Base-by-base conservation (phyloP, 78 protist genomes). In the Dictyostelium brefeldianum region DNA sequence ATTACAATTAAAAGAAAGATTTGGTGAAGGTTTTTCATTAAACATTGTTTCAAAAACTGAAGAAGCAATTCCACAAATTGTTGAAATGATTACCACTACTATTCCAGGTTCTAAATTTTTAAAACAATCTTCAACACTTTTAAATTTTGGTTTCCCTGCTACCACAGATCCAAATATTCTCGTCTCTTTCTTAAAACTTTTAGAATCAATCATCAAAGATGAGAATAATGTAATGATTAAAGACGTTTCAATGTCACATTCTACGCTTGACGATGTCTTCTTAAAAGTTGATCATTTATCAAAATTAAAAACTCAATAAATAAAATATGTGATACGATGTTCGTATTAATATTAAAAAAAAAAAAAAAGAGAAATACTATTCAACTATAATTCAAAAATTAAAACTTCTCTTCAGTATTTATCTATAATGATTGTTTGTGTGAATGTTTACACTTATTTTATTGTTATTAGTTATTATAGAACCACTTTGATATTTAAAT, bases 11-110 rank as follows among this genome's bases (percentile, higher is more conserved):
- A 98, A 98, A 91, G 48, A 22, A 15, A 36, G 65, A 46, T 97
- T 89, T 85, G 99, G 99, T 10, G 95, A 80, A 6, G 99, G 99
- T 36, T 98, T 97, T 82, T 67, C 93, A 1, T 31, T 87, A n/a
- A 87, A 77, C 65, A 57, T 87, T 17, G 56, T 87, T 1, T 84
- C 84, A 1, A 74, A 64, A 43, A n/a, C 69, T 12, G 70, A 25
- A n/a, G 93, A 87, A 51, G 27, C 48, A 1, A 12, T 77, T 5
- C 67, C 67, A 29, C 57, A 50, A 15, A 20, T 87, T 0, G 41
- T 75, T 18, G 59, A 31, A 27, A 15, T 87, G 17, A 51, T 87
- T 46, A 20, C n/a, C 0, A 62, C 7, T 18, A 18, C 73, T 11
- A 46, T 87, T 43, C 93, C 93, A 75, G 25, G 70, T 50, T 27